These are phyloP conservation scores for Alternaria metachromatica DNA, from an alignment of 2,329 filamentous ascomycete genomes.

Conservation along the genomic window DNA sequence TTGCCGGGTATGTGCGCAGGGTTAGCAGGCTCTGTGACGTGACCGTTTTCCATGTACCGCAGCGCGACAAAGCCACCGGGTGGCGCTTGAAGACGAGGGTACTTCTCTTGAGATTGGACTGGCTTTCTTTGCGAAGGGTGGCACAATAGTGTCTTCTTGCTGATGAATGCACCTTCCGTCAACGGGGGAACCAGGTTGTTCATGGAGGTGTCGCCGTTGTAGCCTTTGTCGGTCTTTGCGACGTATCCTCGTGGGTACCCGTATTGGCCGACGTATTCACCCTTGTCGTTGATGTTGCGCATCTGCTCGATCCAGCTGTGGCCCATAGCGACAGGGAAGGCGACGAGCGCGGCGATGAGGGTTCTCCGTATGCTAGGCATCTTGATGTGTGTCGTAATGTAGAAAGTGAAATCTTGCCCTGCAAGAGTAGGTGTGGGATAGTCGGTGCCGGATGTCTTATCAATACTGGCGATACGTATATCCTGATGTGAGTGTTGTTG, in stretches of 20 bases:
- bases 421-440: constrained; percentile 2
- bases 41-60: too few species aligned
- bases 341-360: constrained; percentile 24
- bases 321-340: constrained; percentile 28
- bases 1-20: too few species aligned
- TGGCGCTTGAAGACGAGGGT: too few species aligned
- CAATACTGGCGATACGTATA: neutral
- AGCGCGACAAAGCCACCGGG: too few species aligned
- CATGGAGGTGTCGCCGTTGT: too few species aligned
- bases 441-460: neutral
- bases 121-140: too few species aligned
- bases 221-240: too few species aligned
- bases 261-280: constrained; percentile 71
- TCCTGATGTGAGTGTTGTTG: neutral
- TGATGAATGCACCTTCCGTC: too few species aligned
- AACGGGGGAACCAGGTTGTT: too few species aligned
- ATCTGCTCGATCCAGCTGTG: constrained; percentile 88
- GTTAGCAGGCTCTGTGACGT: too few species aligned
- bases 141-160: too few species aligned
- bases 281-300: constrained; percentile 73
- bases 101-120: too few species aligned
- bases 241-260: constrained; percentile 70
- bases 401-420: constrained; percentile 4
- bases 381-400: neutral
- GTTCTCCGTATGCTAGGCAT: constrained; percentile 28